These are phyloP conservation scores for Nitzschia palea DNA, from an alignment of 108 stramenopile genomes.

Conservation along the genomic window DNA sequence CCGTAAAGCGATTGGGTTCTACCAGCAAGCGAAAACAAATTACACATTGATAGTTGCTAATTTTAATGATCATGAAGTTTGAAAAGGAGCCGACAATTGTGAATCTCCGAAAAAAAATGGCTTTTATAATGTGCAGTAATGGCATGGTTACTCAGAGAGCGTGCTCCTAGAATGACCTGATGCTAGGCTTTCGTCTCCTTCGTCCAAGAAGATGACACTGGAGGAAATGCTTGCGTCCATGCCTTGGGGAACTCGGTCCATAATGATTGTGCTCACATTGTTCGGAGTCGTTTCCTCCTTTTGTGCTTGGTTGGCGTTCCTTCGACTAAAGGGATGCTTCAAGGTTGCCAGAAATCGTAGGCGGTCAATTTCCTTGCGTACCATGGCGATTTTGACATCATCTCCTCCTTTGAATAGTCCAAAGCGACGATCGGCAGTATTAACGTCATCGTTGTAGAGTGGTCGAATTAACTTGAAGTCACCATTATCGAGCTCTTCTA, in stretches of 20 bases:
- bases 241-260: background rate
- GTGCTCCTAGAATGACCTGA: background rate
- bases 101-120: too few relatives aligned
- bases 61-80: too few relatives aligned
- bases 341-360: conserved; percentile 16
- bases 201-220: conserved; percentile 1
- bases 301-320: background rate
- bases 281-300: background rate
- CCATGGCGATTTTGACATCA: conserved; percentile 21
- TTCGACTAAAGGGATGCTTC: conserved; percentile 15
- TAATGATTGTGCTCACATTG: background rate
- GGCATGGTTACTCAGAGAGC: background rate
- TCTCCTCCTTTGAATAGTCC: background rate
- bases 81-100: too few relatives aligned
- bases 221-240: background rate
- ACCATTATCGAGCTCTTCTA: conserved; percentile 11
- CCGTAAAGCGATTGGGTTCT: background rate
- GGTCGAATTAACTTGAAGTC: conserved; percentile 21
- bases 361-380: conserved; percentile 19
- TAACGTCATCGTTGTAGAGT: conserved; percentile 24
- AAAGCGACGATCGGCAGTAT: conserved; percentile 19
- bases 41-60: too few relatives aligned
- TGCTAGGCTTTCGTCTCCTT: background rate
- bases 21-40: too few relatives aligned
- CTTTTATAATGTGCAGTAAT: too few relatives aligned